phyloP scores from a whole-genome alignment of 495 filamentous ascomycete genomes.

The Trichoderma orchidacearum region DNA sequence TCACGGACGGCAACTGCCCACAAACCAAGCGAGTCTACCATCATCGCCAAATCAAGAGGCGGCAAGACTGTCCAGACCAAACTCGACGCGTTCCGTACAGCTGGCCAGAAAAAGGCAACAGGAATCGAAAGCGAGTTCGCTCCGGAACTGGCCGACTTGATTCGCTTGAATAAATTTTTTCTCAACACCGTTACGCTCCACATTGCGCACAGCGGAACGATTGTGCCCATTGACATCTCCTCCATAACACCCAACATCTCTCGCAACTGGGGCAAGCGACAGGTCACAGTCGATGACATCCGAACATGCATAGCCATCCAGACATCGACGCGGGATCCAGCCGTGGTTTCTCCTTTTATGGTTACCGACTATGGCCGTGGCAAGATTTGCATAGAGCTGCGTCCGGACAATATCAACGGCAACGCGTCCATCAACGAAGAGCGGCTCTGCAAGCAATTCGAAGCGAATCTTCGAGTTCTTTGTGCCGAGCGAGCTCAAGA shows the following conservation, averaged over 20 bases:
- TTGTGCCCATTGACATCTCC: conserved; percentile 44
- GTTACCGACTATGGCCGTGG: conserved; percentile 47
- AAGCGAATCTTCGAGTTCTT: conserved; percentile 27
- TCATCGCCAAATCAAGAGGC: background rate
- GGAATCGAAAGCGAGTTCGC: conserved; percentile 26
- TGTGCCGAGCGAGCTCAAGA: conserved; percentile 26
- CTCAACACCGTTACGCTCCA: conserved; percentile 44
- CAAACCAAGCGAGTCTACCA: background rate
- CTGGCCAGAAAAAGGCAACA: conserved; percentile 1
- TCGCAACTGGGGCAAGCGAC: conserved; percentile 46
- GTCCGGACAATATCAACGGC: conserved; percentile 6
- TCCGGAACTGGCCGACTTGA: conserved; percentile 38
- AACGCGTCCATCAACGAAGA: conserved; percentile 40
- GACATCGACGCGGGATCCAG: conserved; percentile 8
- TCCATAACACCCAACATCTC: conserved; percentile 38
- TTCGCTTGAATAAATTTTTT: conserved; percentile 42
- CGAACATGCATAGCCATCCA: conserved; percentile 41
- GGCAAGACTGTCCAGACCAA: conserved; percentile 3
- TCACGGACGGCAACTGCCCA: background rate
- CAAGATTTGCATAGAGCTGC: conserved; percentile 30
- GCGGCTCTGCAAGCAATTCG: conserved; percentile 38
- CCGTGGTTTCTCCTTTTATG: conserved; percentile 21
- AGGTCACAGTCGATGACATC: conserved; percentile 44
- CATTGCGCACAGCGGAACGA: conserved; percentile 49
- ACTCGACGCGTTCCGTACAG: conserved; percentile 4